These are phyloP conservation scores for Corniculantispora saksenae DNA, from an alignment of 2,329 filamentous ascomycete species.

Conservation along the genomic window DNA sequence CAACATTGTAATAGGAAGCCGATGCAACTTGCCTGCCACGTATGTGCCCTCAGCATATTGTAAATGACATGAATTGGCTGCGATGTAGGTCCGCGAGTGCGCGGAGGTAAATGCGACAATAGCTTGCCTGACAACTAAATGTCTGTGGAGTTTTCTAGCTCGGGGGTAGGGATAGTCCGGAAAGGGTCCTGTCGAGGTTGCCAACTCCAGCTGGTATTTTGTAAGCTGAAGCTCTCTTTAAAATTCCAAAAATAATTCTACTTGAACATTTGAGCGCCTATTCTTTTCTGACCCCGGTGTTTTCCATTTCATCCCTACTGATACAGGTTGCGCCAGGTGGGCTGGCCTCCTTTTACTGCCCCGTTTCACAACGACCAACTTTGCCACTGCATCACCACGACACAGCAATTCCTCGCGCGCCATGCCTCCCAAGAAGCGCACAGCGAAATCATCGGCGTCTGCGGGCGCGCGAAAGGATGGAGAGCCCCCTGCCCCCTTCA, in stretches of 20 bases:
- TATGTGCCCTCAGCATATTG: slow-evolving; percentile 45
- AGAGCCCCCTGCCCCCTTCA: slow-evolving; percentile 65
- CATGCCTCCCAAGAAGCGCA: slow-evolving; percentile 34
- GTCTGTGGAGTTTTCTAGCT: slow-evolving; percentile 15
- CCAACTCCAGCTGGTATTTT: neutral
- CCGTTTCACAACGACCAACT: neutral
- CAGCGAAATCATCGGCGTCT: slow-evolving; percentile 31
- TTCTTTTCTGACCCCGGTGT: neutral
- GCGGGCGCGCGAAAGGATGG: slow-evolving; percentile 27
- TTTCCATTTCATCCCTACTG: neutral
- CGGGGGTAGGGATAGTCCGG: slow-evolving; percentile 18
- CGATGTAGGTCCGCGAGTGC: slow-evolving; percentile 9
- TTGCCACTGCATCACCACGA: slow-evolving; percentile 6
- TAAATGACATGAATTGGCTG: slow-evolving; percentile 23
- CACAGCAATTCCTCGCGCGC: neutral
- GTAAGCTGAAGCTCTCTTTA: neutral
- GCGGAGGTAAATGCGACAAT: slow-evolving; percentile 8
- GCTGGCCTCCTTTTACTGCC: neutral
- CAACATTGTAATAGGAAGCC: neutral
- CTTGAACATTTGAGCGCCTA: too few relatives aligned
- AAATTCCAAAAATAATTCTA: neutral
- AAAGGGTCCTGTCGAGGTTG: neutral
- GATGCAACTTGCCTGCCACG: slow-evolving; percentile 39
- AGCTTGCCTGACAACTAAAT: slow-evolving; percentile 5
- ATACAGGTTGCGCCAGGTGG: neutral